Percentiles rank a stretch among this genome's conserved stretches.
Conservation (phyloP, 2,329 filamentous ascomycete species). For the Monilinia laxa region DNA sequence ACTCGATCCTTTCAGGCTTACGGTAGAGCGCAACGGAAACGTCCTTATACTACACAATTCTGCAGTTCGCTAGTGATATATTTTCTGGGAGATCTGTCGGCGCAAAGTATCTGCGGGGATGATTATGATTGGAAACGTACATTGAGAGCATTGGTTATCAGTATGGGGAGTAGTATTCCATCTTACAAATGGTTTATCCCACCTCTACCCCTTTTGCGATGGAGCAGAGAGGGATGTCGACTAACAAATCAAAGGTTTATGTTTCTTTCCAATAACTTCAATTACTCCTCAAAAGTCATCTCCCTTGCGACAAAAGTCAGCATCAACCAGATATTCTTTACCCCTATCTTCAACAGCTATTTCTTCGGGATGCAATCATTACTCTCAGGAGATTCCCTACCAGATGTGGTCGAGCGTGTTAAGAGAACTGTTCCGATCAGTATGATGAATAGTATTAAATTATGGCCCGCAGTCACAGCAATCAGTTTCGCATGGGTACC, state of each 20-base stretch:
- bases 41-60: slow-evolving; percentile 79
- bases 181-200: slow-evolving; percentile 72
- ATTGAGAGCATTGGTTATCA: slow-evolving; percentile 70
- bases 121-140: slow-evolving; percentile 70
- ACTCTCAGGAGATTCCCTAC: slow-evolving; percentile 64
- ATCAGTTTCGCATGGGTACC: slow-evolving; percentile 84
- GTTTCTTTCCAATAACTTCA: slow-evolving; percentile 79
- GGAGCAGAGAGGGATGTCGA: not conserved
- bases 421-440: slow-evolving; percentile 73
- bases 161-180: slow-evolving; percentile 71
- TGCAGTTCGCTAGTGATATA: slow-evolving; percentile 75
- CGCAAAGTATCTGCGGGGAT: slow-evolving; percentile 64
- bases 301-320: slow-evolving; percentile 75
- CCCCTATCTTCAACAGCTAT: slow-evolving; percentile 78
- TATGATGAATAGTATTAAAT: slow-evolving; percentile 75
- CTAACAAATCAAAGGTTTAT: slow-evolving; percentile 56
- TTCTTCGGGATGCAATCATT: slow-evolving; percentile 81
- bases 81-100: slow-evolving; percentile 72
- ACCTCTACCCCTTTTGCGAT: not conserved
- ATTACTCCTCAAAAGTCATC: slow-evolving; percentile 70
- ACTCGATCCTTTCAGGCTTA: slow-evolving; percentile 59
- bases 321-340: slow-evolving; percentile 78
- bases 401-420: slow-evolving; percentile 68
- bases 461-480: slow-evolving; percentile 86
- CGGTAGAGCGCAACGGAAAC: slow-evolving; percentile 65